Conservation (phyloP, 306 rosid genomes). For the Geum urbanum region DNA sequence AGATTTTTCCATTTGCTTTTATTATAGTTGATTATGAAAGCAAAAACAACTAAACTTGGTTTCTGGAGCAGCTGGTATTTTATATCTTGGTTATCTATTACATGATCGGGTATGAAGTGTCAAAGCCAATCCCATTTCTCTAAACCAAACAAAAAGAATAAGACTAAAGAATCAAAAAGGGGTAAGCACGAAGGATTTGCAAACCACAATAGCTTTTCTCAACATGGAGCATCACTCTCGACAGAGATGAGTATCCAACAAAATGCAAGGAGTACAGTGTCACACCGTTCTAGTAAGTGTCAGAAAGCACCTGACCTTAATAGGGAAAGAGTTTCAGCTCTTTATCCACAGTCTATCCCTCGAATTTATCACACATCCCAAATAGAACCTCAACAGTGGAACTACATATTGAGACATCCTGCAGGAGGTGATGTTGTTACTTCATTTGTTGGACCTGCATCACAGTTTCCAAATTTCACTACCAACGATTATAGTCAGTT, state of each 20-base stretch:
- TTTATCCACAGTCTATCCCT: constrained; percentile 20
- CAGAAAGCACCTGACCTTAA: constrained; percentile 21
- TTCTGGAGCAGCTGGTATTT: too few species aligned
- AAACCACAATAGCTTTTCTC: constrained; percentile 11
- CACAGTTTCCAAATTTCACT: constrained; percentile 8
- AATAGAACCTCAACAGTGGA: constrained; percentile 27
- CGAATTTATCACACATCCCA: constrained; percentile 26
- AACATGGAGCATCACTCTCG: constrained; percentile 21
- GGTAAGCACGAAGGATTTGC: constrained; percentile 13
- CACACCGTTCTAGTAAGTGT: constrained; percentile 21
- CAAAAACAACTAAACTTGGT: too few species aligned
- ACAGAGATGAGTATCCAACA: constrained; percentile 22
- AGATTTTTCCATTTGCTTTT: too few species aligned
- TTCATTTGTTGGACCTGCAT: constrained; percentile 24
- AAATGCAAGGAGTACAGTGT: constrained; percentile 31
- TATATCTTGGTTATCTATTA: neutral
- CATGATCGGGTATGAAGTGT: constrained; percentile 33
- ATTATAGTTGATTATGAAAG: too few species aligned
- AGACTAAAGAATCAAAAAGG: constrained; percentile 26
- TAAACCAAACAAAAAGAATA: constrained; percentile 33
- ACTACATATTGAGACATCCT: constrained; percentile 31
- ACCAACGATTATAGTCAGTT: neutral
- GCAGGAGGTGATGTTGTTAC: constrained; percentile 18
- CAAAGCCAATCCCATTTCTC: constrained; percentile 30
- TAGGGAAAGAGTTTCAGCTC: constrained; percentile 28